These are phyloP conservation scores for Pestalotiopsis sp. DNA, from an alignment of 2,329 filamentous ascomycete species.

Conservation along the genomic window DNA sequence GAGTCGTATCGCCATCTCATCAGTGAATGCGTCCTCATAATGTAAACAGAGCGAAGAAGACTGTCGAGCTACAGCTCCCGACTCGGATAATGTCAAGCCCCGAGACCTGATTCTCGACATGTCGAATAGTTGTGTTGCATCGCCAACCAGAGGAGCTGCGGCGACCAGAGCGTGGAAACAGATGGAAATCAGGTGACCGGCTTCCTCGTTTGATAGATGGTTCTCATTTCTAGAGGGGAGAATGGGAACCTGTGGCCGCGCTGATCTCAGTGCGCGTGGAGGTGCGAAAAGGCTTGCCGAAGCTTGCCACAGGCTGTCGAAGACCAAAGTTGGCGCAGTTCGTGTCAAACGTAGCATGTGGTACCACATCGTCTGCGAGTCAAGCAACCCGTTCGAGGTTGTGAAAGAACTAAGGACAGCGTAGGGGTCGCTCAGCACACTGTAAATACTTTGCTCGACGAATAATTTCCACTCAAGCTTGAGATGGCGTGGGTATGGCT, in stretches of 20 bases:
- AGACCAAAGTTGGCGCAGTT: slow-evolving; percentile 58
- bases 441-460: slow-evolving; percentile 66
- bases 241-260: slow-evolving; percentile 39
- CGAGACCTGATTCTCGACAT: slow-evolving; percentile 63
- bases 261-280: slow-evolving; percentile 46
- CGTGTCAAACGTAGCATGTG: slow-evolving; percentile 63
- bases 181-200: slow-evolving; percentile 58
- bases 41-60: slow-evolving; percentile 55
- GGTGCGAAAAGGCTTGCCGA: slow-evolving; percentile 60
- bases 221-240: slow-evolving; percentile 37
- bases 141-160: slow-evolving; percentile 52
- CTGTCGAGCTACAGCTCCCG: slow-evolving; percentile 48
- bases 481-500: slow-evolving; percentile 33
- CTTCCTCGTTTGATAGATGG: slow-evolving; percentile 49
- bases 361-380: slow-evolving; percentile 66
- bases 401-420: slow-evolving; percentile 61
- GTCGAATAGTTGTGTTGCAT: slow-evolving; percentile 53
- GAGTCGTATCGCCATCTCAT: slow-evolving; percentile 61
- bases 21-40: slow-evolving; percentile 65
- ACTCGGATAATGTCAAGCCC: slow-evolving; percentile 51
- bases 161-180: slow-evolving; percentile 66
- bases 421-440: slow-evolving; percentile 60
- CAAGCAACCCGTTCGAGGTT: slow-evolving; percentile 51
- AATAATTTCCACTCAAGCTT: slow-evolving; percentile 60
- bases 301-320: slow-evolving; percentile 67